phyloP scores from a whole-genome alignment of 306 rosid species.

The Vachellia pachyceras region DNA sequence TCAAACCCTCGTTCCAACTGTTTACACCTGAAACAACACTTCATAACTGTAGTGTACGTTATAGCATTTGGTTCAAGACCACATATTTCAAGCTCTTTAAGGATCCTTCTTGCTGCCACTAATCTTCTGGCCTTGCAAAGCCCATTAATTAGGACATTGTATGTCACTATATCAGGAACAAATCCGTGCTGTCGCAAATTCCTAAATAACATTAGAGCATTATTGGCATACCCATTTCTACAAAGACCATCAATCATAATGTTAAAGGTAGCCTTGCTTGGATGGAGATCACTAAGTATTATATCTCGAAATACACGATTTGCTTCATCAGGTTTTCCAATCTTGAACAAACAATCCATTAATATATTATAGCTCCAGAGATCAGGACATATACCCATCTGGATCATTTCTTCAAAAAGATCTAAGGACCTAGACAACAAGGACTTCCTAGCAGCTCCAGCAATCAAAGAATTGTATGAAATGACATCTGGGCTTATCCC shows the following conservation, averaged over 20 bases:
- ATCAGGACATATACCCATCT: constrained; percentile 60
- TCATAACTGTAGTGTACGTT: constrained; percentile 74
- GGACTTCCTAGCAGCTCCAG: constrained; percentile 55
- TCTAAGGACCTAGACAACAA: constrained; percentile 48
- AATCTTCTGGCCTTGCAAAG: constrained; percentile 66
- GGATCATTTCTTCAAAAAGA: constrained; percentile 77
- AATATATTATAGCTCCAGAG: constrained; percentile 74
- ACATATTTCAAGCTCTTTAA: constrained; percentile 60
- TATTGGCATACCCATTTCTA: constrained; percentile 57
- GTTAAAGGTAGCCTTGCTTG: constrained; percentile 55
- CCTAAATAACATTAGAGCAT: constrained; percentile 72
- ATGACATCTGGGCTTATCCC: constrained; percentile 70
- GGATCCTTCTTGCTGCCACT: constrained; percentile 51
- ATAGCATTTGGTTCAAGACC: constrained; percentile 62
- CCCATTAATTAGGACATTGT: constrained; percentile 74
- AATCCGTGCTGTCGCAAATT: constrained; percentile 62
- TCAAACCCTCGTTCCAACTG: constrained; percentile 63
- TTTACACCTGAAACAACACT: constrained; percentile 63
- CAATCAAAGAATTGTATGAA: constrained; percentile 72
- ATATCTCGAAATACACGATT: constrained; percentile 57
- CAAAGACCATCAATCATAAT: constrained; percentile 76
- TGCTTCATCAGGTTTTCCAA: constrained; percentile 81
- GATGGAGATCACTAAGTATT: constrained; percentile 45
- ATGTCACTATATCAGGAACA: constrained; percentile 65
- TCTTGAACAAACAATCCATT: constrained; percentile 73